Conservation (phyloP, 2,329 filamentous ascomycete species). For the Diaporthe citriasiana region DNA sequence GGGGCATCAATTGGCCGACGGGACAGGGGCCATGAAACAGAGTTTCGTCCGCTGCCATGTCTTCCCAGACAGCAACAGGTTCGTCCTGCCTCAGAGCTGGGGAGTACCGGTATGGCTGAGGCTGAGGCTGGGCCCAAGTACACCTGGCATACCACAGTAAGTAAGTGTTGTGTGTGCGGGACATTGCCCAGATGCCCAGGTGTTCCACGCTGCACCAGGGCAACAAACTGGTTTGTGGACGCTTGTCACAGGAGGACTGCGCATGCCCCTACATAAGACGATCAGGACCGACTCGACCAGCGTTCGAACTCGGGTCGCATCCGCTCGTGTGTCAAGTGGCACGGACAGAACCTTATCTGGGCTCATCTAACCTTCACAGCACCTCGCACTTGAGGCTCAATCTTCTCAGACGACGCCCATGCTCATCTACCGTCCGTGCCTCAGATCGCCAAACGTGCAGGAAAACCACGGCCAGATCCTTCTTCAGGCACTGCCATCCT, state of each 20-base stretch:
- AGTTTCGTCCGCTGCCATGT: neutral
- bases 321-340: conserved; percentile 9
- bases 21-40: conserved; percentile 8
- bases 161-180: no score
- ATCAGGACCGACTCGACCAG: neutral
- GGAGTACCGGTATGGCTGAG: neutral
- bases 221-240: conserved; percentile 5
- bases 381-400: conserved; percentile 10
- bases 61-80: neutral
- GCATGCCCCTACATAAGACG: neutral
- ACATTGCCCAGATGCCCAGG: conserved; percentile 14
- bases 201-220: conserved; percentile 7
- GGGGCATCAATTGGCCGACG: conserved; percentile 6
- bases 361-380: conserved; percentile 1
- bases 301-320: neutral
- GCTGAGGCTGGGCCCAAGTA: neutral
- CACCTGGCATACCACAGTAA: no score
- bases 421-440: neutral
- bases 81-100: conserved; percentile 1
- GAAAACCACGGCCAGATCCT: no score
- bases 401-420: conserved; percentile 13
- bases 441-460: conserved; percentile 10
- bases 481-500: neutral
- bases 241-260: no score
- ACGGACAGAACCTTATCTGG: conserved; percentile 11